phyloP scores from a whole-genome alignment of 108 stramenopile species.

The Stephanodiscus triporus region DNA sequence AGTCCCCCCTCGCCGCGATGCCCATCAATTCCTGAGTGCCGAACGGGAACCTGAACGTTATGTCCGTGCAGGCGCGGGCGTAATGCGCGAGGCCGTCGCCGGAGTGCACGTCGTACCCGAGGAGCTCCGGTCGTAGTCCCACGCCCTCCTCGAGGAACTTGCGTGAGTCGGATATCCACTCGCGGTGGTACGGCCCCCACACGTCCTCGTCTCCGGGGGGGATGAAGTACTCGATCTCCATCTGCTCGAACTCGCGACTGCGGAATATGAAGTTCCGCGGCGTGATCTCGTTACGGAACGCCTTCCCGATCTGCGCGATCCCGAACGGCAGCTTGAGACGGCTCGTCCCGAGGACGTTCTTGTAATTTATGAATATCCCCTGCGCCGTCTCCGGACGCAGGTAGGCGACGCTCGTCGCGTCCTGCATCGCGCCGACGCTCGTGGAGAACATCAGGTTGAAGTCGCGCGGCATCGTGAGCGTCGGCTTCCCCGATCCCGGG shows the following conservation, averaged over 20 bases:
- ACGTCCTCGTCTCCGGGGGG: slow-evolving; percentile 82
- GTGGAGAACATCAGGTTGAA: slow-evolving; percentile 99
- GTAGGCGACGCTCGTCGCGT: slow-evolving; percentile 84
- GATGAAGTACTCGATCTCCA: slow-evolving; percentile 97
- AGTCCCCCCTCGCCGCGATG: slow-evolving; percentile 96
- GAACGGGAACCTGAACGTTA: slow-evolving; percentile 96
- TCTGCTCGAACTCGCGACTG: slow-evolving; percentile 98
- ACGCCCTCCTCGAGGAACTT: slow-evolving; percentile 73
- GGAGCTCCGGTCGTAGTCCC: slow-evolving; percentile 82
- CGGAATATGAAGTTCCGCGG: slow-evolving; percentile 97
- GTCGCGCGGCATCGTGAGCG: slow-evolving; percentile 91
- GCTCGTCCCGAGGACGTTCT: slow-evolving; percentile 81
- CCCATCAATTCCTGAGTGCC: slow-evolving; percentile 97
- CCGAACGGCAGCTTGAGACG: slow-evolving; percentile 93
- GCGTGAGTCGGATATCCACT: slow-evolving; percentile 86
- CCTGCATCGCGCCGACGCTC: slow-evolving; percentile 88
- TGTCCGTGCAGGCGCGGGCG: slow-evolving; percentile 95
- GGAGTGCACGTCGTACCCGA: slow-evolving; percentile 93
- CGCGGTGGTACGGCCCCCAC: slow-evolving; percentile 78
- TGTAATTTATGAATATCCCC: slow-evolving; percentile 97
- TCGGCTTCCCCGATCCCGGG: slow-evolving; percentile 87
- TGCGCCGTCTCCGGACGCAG: slow-evolving; percentile 98
- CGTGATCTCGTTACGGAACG: slow-evolving; percentile 98
- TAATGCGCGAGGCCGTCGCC: slow-evolving; percentile 96
- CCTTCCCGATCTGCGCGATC: slow-evolving; percentile 97